Evolutionary conservation across 768 basidiomycete species (phyloP), one percentile per base, ranked within the genome.

Genomic region (Suillus weaverae): DNA sequence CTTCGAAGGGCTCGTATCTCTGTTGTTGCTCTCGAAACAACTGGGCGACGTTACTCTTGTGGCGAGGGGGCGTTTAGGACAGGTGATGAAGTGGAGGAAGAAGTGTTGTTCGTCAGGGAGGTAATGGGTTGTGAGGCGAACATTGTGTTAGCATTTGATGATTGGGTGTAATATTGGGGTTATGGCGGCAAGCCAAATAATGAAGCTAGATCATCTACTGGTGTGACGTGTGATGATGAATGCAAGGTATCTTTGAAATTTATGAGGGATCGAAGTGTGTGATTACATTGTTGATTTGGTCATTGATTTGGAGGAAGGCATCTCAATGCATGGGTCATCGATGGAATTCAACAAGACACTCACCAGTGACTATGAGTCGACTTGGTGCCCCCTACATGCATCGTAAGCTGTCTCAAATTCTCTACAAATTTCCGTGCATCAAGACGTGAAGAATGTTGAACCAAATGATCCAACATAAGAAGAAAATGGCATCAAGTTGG

Each of bases 301-400:
- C 97, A 75, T 99, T 99, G 66, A 96, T 96, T 75, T 99, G 88
- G 20, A 99, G 81, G 75, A 97, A 91, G 2, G 94, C 94, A 66
- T 96, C 96, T 95, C n/a, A n/a, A n/a, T n/a, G n/a, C n/a, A n/a
- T n/a, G n/a, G n/a, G n/a, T n/a, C n/a, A n/a, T n/a, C n/a, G n/a
- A n/a, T n/a, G n/a, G n/a, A n/a, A n/a, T n/a, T n/a, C n/a, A n/a
- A n/a, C n/a, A n/a, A n/a, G n/a, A n/a, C n/a, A n/a, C n/a, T n/a
- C n/a, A n/a, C n/a, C n/a, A n/a, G n/a, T n/a, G n/a, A n/a, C n/a
- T n/a, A n/a, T n/a, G n/a, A n/a, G n/a, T n/a, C n/a, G n/a, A n/a
- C n/a, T n/a, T n/a, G n/a, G n/a, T n/a, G n/a, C n/a, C n/a, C n/a
- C n/a, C n/a, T n/a, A n/a, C n/a, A n/a, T n/a, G n/a, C n/a, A n/a